These are phyloP conservation scores for Linnemannia zychae DNA, from an alignment of 192 early-diverging fungal species.

Conservation along the genomic window DNA sequence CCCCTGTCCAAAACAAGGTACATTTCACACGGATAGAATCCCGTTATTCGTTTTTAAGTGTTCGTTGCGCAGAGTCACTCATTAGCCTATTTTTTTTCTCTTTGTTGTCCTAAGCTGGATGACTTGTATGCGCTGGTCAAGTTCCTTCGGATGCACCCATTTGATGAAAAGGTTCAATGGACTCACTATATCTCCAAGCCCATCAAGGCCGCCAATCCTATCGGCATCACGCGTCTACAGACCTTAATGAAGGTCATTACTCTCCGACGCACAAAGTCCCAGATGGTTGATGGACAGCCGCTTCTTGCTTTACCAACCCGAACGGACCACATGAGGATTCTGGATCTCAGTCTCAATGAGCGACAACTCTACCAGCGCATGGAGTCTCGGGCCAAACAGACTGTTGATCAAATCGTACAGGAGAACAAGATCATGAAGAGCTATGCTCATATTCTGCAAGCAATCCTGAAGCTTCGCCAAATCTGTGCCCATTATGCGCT, in stretches of 20 bases:
- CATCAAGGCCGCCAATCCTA: slow-evolving; percentile 54
- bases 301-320: slow-evolving; percentile 85
- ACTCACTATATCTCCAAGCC: slow-evolving; percentile 57
- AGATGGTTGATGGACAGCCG: slow-evolving; percentile 77
- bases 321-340: slow-evolving; percentile 65
- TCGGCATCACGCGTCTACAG: slow-evolving; percentile 64
- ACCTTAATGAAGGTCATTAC: slow-evolving; percentile 82
- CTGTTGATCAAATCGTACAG: slow-evolving; percentile 66
- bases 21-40: too few relatives aligned
- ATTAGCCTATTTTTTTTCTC: neutral
- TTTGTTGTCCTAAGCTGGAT: slow-evolving; percentile 65
- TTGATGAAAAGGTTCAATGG: slow-evolving; percentile 59
- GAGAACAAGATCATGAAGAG: slow-evolving; percentile 75
- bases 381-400: slow-evolving; percentile 71
- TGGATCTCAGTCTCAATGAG: slow-evolving; percentile 76
- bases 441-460: slow-evolving; percentile 77
- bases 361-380: slow-evolving; percentile 79
- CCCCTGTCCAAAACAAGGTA: slow-evolving; percentile 80
- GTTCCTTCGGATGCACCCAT: slow-evolving; percentile 75
- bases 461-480: slow-evolving; percentile 60
- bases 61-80: neutral
- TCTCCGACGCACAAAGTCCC: slow-evolving; percentile 91
- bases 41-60: neutral
- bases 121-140: slow-evolving; percentile 89
- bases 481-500: slow-evolving; percentile 57